Base-by-base conservation (phyloP, 2,329 filamentous ascomycete species). In the Paraconiothyrium brasiliense region DNA sequence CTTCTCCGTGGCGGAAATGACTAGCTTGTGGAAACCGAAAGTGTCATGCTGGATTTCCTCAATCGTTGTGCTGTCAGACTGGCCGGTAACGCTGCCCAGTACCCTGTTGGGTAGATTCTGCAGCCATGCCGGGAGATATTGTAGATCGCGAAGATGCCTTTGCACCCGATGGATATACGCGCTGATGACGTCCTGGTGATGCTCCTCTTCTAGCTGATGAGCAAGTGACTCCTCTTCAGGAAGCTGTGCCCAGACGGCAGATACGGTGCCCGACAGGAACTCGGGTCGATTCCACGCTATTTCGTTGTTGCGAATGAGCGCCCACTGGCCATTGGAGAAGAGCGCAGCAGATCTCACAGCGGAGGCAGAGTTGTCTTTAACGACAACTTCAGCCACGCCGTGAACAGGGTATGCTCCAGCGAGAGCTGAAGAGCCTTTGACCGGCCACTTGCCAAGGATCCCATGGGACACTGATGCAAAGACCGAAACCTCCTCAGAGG, bases 101-200 rank as follows among this genome's bases (percentile, higher is more conserved):
- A 97, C 80, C 27, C 89, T 88, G 47, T 84, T 80, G 4, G 93
- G 93, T 10, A 97, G 82, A 16, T 83, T 83, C 64, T 88, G 84
- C 2, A 97, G 79, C 80, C 90, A 96, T 0, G 84, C 85, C 0
- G 94, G 94, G 4, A 98, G 84, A 68, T 90, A 84, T 72, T 91
- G 84, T 43, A 97, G 83, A 67, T 97, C 95, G 49, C 87, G 84
- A 14, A 93, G 71, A 74, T 99, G 95, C 49, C 95, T 91, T 65
- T 86, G 90, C 14, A 97, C 84, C 14, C 95, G 90, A 79, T 97
- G 93, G 32, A 94, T 81, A 73, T 97, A 99, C n/a, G 95, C 95
- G 11, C 86, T 84, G 6, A 92, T 72, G 3, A 92, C 84, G 74
- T 91, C 97, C 72, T 90, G 91, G 74, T 97, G 91, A 4, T 92